Base-by-base conservation (phyloP, 208 protist genomes). In the Borovskyia barvae region DNA sequence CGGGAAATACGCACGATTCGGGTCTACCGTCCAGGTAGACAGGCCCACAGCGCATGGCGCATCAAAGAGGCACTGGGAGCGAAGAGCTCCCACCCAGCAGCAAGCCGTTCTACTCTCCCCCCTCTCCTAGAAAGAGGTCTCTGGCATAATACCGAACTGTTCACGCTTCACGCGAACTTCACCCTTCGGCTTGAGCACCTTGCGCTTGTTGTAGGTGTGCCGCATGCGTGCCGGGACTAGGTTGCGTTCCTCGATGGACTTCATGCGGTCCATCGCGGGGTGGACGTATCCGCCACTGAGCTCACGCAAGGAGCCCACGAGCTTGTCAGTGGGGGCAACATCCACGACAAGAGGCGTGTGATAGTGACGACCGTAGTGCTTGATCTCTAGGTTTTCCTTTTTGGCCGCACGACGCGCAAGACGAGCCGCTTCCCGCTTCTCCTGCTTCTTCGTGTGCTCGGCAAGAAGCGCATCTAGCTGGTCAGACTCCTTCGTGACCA, bases 161-260 rank as follows among this genome's bases (percentile, higher is more conserved):
- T 95, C 89, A 8, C 77, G 75, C 68, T 95, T 95, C 39, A 93
- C 29, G 19, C 82, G 82, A 43, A 95, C 72, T 75, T 92, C 77
- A 14, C 84, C 85, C 80, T 91, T 93, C 19, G 89, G 85, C 61
- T 93, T 95, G 49, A 95, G 75, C 17, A 91, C 73, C 78, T 87
- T 90, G 36, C 83, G 74, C 67, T 93, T 92, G 72, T 95, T 92
- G 73, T 87, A 95, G 40, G 63, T 82, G 57, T 93, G 89, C 25
- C 79, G 80, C 89, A 92, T 91, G 48, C 89, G 82, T 1, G 89
- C 85, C 1, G 85, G 89, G 30, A 95, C 71, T 29, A 95, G 69
- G 63, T 95, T 95, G 59, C 89, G 85, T 71, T 95, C 89, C 75
- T 95, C 89, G 12, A 95, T 59, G 9, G 89, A 95, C 66, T 95